A percentile compares a stretch with the other conserved stretches of the same genome.
Conservation (phyloP, 228 moss, liverwort and hornwort genomes). For the Sphagnum magellanicum region DNA sequence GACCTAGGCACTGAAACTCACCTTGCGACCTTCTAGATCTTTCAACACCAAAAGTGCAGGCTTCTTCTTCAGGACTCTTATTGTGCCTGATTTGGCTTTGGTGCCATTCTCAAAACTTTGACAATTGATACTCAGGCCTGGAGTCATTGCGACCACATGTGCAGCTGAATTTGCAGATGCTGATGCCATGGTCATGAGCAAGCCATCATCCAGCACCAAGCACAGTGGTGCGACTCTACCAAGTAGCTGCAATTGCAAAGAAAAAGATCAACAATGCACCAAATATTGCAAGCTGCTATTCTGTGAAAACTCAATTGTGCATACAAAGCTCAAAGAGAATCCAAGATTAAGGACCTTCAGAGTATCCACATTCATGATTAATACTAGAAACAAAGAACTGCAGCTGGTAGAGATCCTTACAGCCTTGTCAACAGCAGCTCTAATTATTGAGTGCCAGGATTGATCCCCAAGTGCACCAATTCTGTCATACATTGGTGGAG, state of each 20-base stretch:
- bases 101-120: constrained; percentile 13
- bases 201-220: constrained; percentile 73
- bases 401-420: constrained; percentile 17
- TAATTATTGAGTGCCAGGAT: constrained; percentile 41
- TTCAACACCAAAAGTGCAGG: constrained; percentile 38
- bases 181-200: constrained; percentile 54
- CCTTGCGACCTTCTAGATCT: constrained; percentile 57
- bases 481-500: background rate
- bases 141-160: constrained; percentile 67
- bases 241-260: constrained; percentile 6
- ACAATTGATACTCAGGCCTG: constrained; percentile 46
- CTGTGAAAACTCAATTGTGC: background rate
- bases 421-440: constrained; percentile 34
- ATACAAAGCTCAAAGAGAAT: background rate
- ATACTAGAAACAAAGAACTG: too few relatives aligned
- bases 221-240: constrained; percentile 36
- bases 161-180: constrained; percentile 30
- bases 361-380: too few relatives aligned
- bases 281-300: background rate
- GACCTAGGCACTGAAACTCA: constrained; percentile 6
- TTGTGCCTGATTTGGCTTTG: constrained; percentile 8
- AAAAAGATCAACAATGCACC: background rate
- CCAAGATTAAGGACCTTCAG: too few relatives aligned
- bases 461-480: constrained; percentile 55
- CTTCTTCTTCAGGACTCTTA: constrained; percentile 53